Evolutionary conservation across 2,329 filamentous ascomycete genomes (phyloP), one percentile per base, ranked within the genome.

Genomic region (Chalara sp.): DNA sequence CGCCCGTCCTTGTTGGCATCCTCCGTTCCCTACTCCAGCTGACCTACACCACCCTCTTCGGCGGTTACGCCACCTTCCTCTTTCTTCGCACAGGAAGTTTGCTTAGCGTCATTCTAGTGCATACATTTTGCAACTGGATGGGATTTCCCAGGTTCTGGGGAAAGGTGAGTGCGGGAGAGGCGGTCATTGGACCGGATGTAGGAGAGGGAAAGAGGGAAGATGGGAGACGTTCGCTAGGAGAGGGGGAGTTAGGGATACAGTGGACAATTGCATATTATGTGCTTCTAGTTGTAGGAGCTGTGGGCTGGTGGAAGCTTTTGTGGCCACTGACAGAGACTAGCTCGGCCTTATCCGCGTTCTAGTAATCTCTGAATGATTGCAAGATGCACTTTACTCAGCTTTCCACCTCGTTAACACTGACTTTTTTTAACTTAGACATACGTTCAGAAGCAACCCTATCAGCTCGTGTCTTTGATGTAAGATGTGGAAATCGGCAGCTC

Each of bases 71-170:
- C 5, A 90, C 89, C 0, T 99, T 97, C 61, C 63, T 96, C 21
- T 96, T 87, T 63, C 65, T 99, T 21, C 83, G 92, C 35, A 95
- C 90, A 0, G 90, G 89, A 4, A 95, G 86, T 45, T 70, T 97
- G 39, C 76, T 84, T 40, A 84, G 87, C 10, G 86, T 86, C 32
- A 83, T 92, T 48, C 64, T 84, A 21, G 84, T 88, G 5, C 93
- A 99, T 64, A 78, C 81, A 7, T 93, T 97, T 65, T 99, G 93
- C 72, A 99, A 99, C 65, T 87, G 80, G 72, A 87, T 91, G 78
- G 93, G 93, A 6, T 72, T 97, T 46, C 93, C 93, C 28, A 79
- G 90, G 6, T 70, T 97, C 52, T 95, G 87, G 83, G 92, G 93
- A 1, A 74, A 79, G 6, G 80, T 96, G 4, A 79, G 72, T 12